phyloP scores from a whole-genome alignment of 345 rosid species.

The Corymbia maculata region DNA sequence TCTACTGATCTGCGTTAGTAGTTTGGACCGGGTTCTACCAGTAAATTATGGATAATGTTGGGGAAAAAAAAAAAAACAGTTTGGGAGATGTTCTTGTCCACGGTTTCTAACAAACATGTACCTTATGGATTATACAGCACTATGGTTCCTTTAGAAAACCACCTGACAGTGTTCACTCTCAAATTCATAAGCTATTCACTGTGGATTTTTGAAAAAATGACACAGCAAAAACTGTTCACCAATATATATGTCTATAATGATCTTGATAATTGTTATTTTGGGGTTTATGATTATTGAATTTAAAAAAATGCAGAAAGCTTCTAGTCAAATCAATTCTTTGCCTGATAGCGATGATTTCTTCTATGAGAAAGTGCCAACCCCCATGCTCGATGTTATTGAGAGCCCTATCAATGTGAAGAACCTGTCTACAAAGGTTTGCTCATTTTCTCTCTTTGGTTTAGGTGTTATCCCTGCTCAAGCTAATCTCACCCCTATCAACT shows the following conservation, averaged over 20 bases:
- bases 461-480: background rate
- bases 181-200: background rate
- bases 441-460: background rate
- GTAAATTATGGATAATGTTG: background rate
- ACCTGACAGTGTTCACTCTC: background rate
- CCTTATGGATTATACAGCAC: background rate
- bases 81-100: background rate
- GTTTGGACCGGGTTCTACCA: background rate
- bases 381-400: slow-evolving; percentile 72
- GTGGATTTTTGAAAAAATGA: background rate
- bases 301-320: slow-evolving; percentile 21
- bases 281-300: background rate
- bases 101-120: background rate
- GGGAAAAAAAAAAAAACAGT: background rate
- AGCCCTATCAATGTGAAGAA: slow-evolving; percentile 71
- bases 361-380: slow-evolving; percentile 53
- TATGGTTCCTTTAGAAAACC: background rate
- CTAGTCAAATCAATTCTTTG: slow-evolving; percentile 29
- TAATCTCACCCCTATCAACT: background rate
- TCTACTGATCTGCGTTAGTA: background rate
- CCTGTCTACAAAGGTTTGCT: slow-evolving; percentile 55
- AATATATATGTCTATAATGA: background rate
- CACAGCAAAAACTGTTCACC: background rate
- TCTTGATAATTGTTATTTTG: background rate
- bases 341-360: slow-evolving; percentile 68